Percentiles rank a stretch among this genome's conserved stretches.
Evolutionary conservation across 345 rosid genomes (phyloP).

Genomic region (Mangifera indica): DNA sequence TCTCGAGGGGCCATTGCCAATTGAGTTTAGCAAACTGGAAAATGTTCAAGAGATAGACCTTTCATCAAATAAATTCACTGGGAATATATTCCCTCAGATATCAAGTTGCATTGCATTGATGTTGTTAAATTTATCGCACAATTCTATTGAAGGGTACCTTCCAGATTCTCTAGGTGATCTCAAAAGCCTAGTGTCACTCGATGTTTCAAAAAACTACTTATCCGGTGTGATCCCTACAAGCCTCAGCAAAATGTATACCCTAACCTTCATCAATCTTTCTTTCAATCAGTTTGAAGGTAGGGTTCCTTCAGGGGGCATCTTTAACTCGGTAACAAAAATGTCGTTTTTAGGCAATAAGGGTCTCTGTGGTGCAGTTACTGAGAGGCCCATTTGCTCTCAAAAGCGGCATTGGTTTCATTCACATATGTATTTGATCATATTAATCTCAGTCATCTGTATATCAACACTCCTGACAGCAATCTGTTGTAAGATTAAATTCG

Average conservation of each 20-base stretch:
- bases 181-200: conserved; percentile 40
- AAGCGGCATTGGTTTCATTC: conserved; percentile 30
- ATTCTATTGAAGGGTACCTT: conserved; percentile 43
- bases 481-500: conserved; percentile 31
- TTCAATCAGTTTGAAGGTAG: conserved; percentile 44
- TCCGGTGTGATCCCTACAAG: conserved; percentile 45
- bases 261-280: conserved; percentile 48
- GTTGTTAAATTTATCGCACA: conserved; percentile 29
- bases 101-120: too few relatives aligned
- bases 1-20: conserved; percentile 50
- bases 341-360: conserved; percentile 38
- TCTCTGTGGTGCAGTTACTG: conserved; percentile 36
- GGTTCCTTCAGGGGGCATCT: conserved; percentile 52
- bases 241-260: conserved; percentile 37
- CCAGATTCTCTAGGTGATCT: conserved; percentile 46
- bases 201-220: conserved; percentile 45
- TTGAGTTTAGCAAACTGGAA: conserved; percentile 52
- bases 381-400: conserved; percentile 25
- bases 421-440: conserved; percentile 28
- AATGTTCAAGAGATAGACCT: conserved; percentile 52
- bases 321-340: conserved; percentile 25
- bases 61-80: conserved; percentile 35
- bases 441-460: conserved; percentile 22
- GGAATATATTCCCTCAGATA: too few relatives aligned
- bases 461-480: conserved; percentile 22